Base-by-base conservation (phyloP, 306 rosid genomes). In the Cicer yamashitae region DNA sequence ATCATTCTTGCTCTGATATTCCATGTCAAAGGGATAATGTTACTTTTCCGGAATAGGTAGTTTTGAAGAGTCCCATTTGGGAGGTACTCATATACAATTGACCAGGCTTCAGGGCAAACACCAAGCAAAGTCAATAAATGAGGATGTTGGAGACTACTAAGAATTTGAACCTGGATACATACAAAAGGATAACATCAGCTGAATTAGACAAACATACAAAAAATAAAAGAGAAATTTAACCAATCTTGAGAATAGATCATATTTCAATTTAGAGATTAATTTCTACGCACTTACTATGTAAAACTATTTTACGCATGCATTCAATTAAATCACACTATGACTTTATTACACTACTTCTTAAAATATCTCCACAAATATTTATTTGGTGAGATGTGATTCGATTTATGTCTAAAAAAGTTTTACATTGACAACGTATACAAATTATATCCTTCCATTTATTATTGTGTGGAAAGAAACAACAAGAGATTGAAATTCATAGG, bases 51-150 rank as follows among this genome's bases (percentile, higher is more conserved):
- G 53, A 85, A 89, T 69, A 91, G 90, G 70, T 86, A 86, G 73
- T 84, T 86, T 76, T 89, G 88, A 76, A 93, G 98, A 81, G 80
- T 89, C 50, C 98, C 98, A 75, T 88, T 89, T 30, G 97, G 91
- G 54, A 81, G 61, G 85, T 93, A 88, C 76, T 93, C 98, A 3
- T 88, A 93, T 53, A 89, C 93, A 60, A 93, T 87, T 41, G 97
- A 89, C 89, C 96, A 87, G 45, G 91, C 91, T 78, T 93, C 96
- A 34, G 91, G 87, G 83, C 96, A 93, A 69, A 87, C 86, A 62
- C 97, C 98, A 62, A 93, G 97, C 84, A 93, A 84, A 40, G 91
- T 83, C 79, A 93, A 89, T 38, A 93, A 82, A 83, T 89, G 96
- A 76, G 93, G 97, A 74, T 93, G 98, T 78, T 87, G 93, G 56